Evolutionary conservation across 2,329 filamentous ascomycete genomes (phyloP).

Genomic region (Conoideocrella luteorostrata): DNA sequence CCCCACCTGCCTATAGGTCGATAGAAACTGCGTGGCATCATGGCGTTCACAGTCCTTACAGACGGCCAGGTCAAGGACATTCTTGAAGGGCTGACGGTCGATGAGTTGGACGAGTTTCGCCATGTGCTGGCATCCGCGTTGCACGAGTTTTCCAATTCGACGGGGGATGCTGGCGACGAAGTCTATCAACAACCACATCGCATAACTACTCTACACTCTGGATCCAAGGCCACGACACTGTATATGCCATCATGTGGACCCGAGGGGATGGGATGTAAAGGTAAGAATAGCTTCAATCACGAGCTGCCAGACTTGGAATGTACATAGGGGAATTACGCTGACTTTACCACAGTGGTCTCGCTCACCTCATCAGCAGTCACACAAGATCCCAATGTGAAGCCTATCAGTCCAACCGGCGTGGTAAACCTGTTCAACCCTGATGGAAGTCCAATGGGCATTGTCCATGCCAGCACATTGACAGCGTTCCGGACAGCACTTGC

Average conservation of each 20-base stretch:
- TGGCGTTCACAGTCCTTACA: slow-evolving; percentile 53
- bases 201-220: slow-evolving; percentile 39
- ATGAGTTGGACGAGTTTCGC: slow-evolving; percentile 49
- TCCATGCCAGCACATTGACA: slow-evolving; percentile 69
- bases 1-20: too few species aligned
- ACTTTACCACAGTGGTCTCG: slow-evolving; percentile 49
- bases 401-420: slow-evolving; percentile 53
- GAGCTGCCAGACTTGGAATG: too few species aligned
- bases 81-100: slow-evolving; percentile 44
- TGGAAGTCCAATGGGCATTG: slow-evolving; percentile 58
- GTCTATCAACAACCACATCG: slow-evolving; percentile 51
- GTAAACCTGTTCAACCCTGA: slow-evolving; percentile 61
- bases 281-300: too few species aligned
- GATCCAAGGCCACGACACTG: slow-evolving; percentile 52
- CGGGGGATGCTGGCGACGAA: slow-evolving; percentile 34
- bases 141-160: slow-evolving; percentile 55
- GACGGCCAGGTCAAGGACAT: slow-evolving; percentile 50
- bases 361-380: slow-evolving; percentile 38
- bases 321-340: not conserved
- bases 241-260: slow-evolving; percentile 69
- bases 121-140: slow-evolving; percentile 43
- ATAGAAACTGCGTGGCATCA: slow-evolving; percentile 24
- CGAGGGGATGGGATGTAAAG: slow-evolving; percentile 62
- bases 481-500: slow-evolving; percentile 74
- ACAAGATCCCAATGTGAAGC: slow-evolving; percentile 20